A percentile compares a stretch with the other conserved stretches of the same genome.
Conservation (phyloP, 306 rosid genomes). For the Prunus persica region DNA sequence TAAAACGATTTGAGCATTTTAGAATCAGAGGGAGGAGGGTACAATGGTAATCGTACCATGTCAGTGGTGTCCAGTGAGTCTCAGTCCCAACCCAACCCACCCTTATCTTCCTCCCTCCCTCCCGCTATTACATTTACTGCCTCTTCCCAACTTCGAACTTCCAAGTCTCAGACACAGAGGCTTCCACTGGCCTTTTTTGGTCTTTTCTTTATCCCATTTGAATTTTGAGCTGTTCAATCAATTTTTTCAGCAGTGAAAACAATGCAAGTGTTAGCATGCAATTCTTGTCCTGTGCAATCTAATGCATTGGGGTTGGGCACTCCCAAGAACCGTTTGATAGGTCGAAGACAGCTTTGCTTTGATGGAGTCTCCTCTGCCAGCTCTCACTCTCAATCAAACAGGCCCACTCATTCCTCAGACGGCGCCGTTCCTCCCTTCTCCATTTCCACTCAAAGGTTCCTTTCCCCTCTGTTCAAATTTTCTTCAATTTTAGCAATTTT, state of each 20-base stretch:
- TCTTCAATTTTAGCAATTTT: not conserved
- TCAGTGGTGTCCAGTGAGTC: not conserved
- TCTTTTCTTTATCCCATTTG: not conserved
- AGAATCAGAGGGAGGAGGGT: not conserved
- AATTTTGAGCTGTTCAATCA: too few relatives aligned
- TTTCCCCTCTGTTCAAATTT: not conserved
- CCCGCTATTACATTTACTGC: too few relatives aligned
- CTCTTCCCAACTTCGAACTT: not conserved
- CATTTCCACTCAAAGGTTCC: constrained; percentile 56
- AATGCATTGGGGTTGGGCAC: constrained; percentile 15
- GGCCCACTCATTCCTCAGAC: constrained; percentile 19
- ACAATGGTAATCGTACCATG: not conserved
- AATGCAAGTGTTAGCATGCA: constrained; percentile 66
- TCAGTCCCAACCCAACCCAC: not conserved
- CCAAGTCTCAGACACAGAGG: not conserved
- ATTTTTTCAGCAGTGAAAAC: not conserved
- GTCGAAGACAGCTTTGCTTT: constrained; percentile 63
- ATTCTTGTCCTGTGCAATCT: constrained; percentile 37
- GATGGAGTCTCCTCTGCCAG: constrained; percentile 63
- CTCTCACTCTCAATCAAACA: constrained; percentile 39
- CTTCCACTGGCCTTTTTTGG: not conserved
- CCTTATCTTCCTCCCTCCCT: constrained; percentile 23
- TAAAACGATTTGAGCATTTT: too few relatives aligned
- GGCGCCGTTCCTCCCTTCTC: constrained; percentile 33
- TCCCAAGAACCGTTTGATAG: constrained; percentile 39